Evolutionary conservation across 345 rosid species (phyloP).

Genomic region (Gossypium anomalum): DNA sequence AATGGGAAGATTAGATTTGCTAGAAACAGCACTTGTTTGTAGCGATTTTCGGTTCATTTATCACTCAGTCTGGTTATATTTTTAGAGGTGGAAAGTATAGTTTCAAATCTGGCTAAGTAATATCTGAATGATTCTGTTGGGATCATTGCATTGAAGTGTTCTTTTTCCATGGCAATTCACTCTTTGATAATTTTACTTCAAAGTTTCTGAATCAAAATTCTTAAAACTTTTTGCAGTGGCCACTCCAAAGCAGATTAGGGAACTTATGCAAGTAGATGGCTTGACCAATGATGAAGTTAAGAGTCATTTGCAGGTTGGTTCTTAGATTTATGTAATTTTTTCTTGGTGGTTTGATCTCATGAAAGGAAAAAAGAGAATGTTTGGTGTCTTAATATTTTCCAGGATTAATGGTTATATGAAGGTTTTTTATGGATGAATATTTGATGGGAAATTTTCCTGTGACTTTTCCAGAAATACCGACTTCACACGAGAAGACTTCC

Average conservation of each 20-base stretch:
- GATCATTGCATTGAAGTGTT: neutral
- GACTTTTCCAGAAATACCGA: slow-evolving; percentile 67
- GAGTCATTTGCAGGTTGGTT: slow-evolving; percentile 90
- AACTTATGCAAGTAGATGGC: slow-evolving; percentile 93
- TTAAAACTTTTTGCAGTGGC: slow-evolving; percentile 52
- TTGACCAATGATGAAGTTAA: slow-evolving; percentile 97
- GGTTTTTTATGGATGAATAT: neutral
- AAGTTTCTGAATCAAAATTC: neutral
- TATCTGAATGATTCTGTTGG: neutral
- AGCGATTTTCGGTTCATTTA: neutral
- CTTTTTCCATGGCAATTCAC: neutral
- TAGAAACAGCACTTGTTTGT: neutral
- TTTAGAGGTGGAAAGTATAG: neutral
- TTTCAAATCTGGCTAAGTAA: neutral
- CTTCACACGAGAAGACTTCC: slow-evolving; percentile 58
- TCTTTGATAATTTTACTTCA: slow-evolving; percentile 10
- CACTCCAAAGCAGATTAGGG: slow-evolving; percentile 95
- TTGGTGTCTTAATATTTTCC: neutral
- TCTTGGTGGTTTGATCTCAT: slow-evolving; percentile 4
- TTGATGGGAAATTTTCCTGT: slow-evolving; percentile 20
- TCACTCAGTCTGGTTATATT: neutral
- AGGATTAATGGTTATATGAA: neutral
- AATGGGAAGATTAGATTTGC: neutral
- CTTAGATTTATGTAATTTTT: neutral
- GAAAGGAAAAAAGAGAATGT: slow-evolving; percentile 8